Conservation (phyloP, 768 basidiomycete genomes). For the Sporobolomyces pararoseus region DNA sequence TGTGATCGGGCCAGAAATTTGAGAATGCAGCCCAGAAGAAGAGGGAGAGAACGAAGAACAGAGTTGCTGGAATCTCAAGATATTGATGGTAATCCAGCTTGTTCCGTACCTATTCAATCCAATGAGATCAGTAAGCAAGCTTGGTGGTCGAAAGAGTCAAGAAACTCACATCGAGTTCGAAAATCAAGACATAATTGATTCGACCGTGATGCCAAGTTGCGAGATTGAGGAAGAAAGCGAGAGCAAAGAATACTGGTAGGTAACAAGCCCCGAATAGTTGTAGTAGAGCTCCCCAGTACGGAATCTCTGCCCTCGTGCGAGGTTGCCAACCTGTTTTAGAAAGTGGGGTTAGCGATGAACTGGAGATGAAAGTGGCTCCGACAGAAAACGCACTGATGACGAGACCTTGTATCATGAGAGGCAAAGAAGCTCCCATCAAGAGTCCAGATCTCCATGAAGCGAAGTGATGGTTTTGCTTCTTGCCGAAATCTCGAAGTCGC, state of each 20-base stretch:
- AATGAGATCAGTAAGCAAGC: slow-evolving; percentile 26
- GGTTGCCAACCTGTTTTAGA: slow-evolving; percentile 22
- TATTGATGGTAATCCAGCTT: slow-evolving; percentile 79
- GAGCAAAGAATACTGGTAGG: slow-evolving; percentile 68
- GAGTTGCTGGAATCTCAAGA: slow-evolving; percentile 67
- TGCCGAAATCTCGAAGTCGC: slow-evolving; percentile 58
- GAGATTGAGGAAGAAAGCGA: slow-evolving; percentile 79
- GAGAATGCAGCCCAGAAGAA: slow-evolving; percentile 81
- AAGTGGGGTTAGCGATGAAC: neutral
- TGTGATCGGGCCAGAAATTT: slow-evolving; percentile 56
- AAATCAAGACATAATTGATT: slow-evolving; percentile 92
- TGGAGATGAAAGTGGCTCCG: neutral
- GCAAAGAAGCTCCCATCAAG: slow-evolving; percentile 34
- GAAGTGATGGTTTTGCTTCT: slow-evolving; percentile 43
- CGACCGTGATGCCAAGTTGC: slow-evolving; percentile 67
- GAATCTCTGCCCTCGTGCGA: slow-evolving; percentile 51
- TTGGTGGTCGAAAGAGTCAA: slow-evolving; percentile 29
- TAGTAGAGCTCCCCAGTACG: slow-evolving; percentile 69
- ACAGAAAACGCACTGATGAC: slow-evolving; percentile 31
- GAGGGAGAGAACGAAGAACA: slow-evolving; percentile 69
- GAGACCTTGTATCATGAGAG: slow-evolving; percentile 39
- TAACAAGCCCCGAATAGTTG: slow-evolving; percentile 71
- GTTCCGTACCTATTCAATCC: slow-evolving; percentile 44
- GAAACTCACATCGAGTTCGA: slow-evolving; percentile 53
- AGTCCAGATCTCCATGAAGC: slow-evolving; percentile 39